phyloP scores from a whole-genome alignment of 2,329 filamentous ascomycete genomes.

The Phialocephala subalpina region DNA sequence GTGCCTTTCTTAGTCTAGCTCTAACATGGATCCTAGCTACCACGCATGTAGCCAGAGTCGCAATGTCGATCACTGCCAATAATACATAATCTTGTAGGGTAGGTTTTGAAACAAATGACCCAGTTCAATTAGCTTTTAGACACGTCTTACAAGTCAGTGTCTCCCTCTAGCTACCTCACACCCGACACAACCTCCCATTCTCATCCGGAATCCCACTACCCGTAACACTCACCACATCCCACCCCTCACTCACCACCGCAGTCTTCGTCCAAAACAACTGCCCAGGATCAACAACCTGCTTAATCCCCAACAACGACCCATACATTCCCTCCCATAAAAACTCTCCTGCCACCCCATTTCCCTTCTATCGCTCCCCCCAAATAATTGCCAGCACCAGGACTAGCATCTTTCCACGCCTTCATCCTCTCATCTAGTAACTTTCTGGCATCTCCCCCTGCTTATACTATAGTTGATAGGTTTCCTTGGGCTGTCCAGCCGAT shows the following conservation, averaged over 20 bases:
- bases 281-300: slow-evolving; percentile 56
- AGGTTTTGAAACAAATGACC: too few species aligned
- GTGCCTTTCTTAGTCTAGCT: too few species aligned
- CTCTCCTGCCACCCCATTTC: slow-evolving; percentile 47
- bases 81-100: too few species aligned
- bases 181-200: slow-evolving; percentile 17
- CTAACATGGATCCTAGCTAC: too few species aligned
- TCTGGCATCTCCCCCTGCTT: not conserved
- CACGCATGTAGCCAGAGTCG: too few species aligned
- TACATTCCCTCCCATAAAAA: slow-evolving; percentile 44
- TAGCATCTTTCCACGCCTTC: slow-evolving; percentile 24
- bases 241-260: slow-evolving; percentile 33
- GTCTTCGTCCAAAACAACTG: slow-evolving; percentile 47
- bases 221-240: slow-evolving; percentile 40
- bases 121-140: too few species aligned
- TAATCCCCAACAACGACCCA: slow-evolving; percentile 49
- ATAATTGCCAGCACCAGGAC: slow-evolving; percentile 49
- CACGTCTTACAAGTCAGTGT: too few species aligned
- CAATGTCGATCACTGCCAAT: too few species aligned
- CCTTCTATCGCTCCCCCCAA: slow-evolving; percentile 56
- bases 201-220: slow-evolving; percentile 1
- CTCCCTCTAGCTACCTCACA: not conserved
- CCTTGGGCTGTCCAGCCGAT: not conserved
- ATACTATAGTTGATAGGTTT: not conserved
- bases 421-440: slow-evolving; percentile 13